These are phyloP conservation scores for Sequoiadendron giganteum DNA, from an alignment of 75 land plant species.

Conservation along the genomic window DNA sequence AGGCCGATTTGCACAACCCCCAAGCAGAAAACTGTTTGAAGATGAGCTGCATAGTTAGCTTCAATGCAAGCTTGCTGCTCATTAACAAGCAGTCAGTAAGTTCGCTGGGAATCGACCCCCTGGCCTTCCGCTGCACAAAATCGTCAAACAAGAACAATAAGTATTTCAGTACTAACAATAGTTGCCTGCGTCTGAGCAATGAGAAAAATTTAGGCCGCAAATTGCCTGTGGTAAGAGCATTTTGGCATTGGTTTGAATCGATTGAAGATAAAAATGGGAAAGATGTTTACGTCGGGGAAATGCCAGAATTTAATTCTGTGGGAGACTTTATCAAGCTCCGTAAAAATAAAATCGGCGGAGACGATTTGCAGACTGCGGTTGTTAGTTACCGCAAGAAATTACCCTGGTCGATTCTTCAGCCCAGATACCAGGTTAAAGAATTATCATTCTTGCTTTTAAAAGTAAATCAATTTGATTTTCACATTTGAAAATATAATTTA, in stretches of 20 bases:
- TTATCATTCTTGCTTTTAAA: neutral
- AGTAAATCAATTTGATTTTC: no score
- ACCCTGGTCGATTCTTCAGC: constrained; percentile 76
- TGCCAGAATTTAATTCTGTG: constrained; percentile 45
- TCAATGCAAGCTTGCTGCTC: neutral
- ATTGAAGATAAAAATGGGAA: constrained; percentile 4
- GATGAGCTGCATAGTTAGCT: neutral
- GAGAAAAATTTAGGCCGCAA: neutral
- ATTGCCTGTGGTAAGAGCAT: neutral
- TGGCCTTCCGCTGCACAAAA: neutral
- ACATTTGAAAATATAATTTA: no score
- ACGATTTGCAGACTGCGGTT: constrained; percentile 87
- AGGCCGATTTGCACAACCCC: neutral
- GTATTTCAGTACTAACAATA: neutral
- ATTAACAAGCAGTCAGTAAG: neutral
- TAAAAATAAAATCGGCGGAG: constrained; percentile 22
- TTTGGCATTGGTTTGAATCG: neutral
- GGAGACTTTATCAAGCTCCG: constrained; percentile 78
- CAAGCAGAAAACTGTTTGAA: neutral
- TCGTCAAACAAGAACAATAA: neutral
- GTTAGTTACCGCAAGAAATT: constrained; percentile 69
- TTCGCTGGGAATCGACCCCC: neutral
- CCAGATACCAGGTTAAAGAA: constrained; percentile 56
- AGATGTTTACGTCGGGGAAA: constrained; percentile 1
- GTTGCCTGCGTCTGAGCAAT: neutral